A percentile compares a stretch with the other conserved stretches of the same genome.
phyloP scores from a whole-genome alignment of 306 rosid species.

The Heteromeles arbutifolia region DNA sequence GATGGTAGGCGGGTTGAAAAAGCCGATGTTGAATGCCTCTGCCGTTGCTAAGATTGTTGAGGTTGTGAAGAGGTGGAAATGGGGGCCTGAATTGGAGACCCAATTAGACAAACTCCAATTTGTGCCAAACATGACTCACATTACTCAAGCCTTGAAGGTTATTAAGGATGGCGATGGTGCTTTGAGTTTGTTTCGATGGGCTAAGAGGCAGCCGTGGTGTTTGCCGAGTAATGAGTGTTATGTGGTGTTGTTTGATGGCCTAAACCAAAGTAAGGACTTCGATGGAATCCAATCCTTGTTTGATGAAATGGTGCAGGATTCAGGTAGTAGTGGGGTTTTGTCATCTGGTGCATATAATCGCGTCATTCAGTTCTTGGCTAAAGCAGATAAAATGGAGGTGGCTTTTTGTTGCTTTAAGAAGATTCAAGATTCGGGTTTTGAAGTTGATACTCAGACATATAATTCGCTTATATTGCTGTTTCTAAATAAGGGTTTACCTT shows the following conservation, averaged over 20 bases:
- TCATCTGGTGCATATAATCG: constrained; percentile 54
- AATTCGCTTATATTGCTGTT: constrained; percentile 74
- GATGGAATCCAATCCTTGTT: constrained; percentile 73
- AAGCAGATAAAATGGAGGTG: constrained; percentile 81
- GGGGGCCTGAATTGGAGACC: constrained; percentile 97
- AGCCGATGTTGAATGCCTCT: constrained; percentile 63
- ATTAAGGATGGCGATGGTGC: constrained; percentile 54
- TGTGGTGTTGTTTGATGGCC: constrained; percentile 57
- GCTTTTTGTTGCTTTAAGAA: constrained; percentile 85
- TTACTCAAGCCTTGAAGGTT: constrained; percentile 63
- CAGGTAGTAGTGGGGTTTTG: constrained; percentile 32
- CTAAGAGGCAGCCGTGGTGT: constrained; percentile 90
- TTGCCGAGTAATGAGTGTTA: constrained; percentile 61
- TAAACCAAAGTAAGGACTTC: constrained; percentile 61
- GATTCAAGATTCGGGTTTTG: constrained; percentile 55
- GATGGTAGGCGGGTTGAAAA: constrained; percentile 75
- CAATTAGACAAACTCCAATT: constrained; percentile 84
- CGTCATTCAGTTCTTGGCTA: constrained; percentile 75
- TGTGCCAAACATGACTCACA: constrained; percentile 69
- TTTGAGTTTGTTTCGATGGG: constrained; percentile 85
- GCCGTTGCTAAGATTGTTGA: constrained; percentile 85
- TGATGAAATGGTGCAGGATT: constrained; percentile 82
- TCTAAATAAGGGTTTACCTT: constrained; percentile 85
- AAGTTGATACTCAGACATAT: constrained; percentile 63
- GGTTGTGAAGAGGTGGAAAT: constrained; percentile 88